Base-by-base conservation (phyloP, 192 early-diverging fungal species). In the Dissophora ornata region DNA sequence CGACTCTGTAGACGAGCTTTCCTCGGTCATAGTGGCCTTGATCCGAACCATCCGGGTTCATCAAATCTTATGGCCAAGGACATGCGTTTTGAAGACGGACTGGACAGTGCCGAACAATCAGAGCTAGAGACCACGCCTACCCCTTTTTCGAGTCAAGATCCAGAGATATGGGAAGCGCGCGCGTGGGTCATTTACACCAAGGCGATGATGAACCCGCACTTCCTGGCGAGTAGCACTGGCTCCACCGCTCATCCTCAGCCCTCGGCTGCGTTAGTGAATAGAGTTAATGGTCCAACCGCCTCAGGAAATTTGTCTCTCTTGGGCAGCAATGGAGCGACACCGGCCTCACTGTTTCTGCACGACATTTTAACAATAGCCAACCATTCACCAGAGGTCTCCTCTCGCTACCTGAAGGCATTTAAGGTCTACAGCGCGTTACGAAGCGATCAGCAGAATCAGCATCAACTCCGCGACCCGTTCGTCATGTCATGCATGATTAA, bases 171-270 rank as follows among this genome's bases (percentile, higher is more conserved):
- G 73, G 73, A 77, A 30, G 73, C 58, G 1, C 73, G 73, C 11
- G 73, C 64, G 12, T 77, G 73, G 73, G 73, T 47, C 28, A 47
- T 77, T 21, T 77, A 77, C 40, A 77, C 67, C 65, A 77, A 77
- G 40, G 64, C 62, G 8, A 77, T 62, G 65, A 18, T 62, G 44
- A 67, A 57, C 34, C 59, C 73, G 19, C 45, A 49, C 0, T n/a
- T 67, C 47, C 21, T 57, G 10, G 49, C 55, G 1, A 63, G 30
- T 40, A 44, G 40, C n/a, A 32, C 42, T 21, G 47, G 33, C 22
- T 21, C 53, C 22, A 18, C 26, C 2, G 7, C 67, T 29, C 26
- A 51, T 26, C 26, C 54, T 22, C 50, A 45, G 21, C 25, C 32
- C 11, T 32, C 28, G 8, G 16, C 45, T 15, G 47, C 25, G 8